Conservation (phyloP, 305 asterid species). For the Fraxinus paxiana region DNA sequence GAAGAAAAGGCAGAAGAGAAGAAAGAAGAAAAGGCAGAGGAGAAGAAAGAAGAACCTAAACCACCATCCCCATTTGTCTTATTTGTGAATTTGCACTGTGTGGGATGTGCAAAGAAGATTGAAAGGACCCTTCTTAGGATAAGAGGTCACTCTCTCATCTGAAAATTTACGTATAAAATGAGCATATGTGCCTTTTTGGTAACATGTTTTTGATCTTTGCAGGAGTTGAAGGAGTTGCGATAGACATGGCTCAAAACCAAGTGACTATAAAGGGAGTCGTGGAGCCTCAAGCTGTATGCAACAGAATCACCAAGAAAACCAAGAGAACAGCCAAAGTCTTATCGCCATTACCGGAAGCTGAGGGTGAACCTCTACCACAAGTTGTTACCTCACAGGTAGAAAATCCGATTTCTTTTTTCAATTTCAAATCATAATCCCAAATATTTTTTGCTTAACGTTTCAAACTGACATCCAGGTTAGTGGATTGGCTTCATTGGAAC, state of each 20-base stretch:
- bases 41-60: slow-evolving; percentile 49
- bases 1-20: slow-evolving; percentile 17
- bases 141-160: slow-evolving; percentile 44
- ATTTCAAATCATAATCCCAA: background rate
- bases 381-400: slow-evolving; percentile 78
- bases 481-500: slow-evolving; percentile 59
- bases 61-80: slow-evolving; percentile 64
- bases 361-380: slow-evolving; percentile 76
- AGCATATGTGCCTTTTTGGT: background rate
- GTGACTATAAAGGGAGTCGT: slow-evolving; percentile 79
- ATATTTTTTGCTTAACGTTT: background rate
- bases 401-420: background rate
- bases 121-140: slow-evolving; percentile 63
- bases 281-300: slow-evolving; percentile 74
- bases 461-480: slow-evolving; percentile 44
- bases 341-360: slow-evolving; percentile 65
- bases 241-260: slow-evolving; percentile 62
- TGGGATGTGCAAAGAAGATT: slow-evolving; percentile 88
- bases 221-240: slow-evolving; percentile 73
- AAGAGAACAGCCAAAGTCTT: slow-evolving; percentile 61
- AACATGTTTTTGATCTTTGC: background rate
- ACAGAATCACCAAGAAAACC: slow-evolving; percentile 54
- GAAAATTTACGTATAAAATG: background rate
- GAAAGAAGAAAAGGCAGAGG: slow-evolving; percentile 22
- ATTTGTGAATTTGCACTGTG: slow-evolving; percentile 76